Evolutionary conservation across 2,329 filamentous ascomycete genomes (phyloP).

Genomic region (Phaeosphaeriaceae sp.): DNA sequence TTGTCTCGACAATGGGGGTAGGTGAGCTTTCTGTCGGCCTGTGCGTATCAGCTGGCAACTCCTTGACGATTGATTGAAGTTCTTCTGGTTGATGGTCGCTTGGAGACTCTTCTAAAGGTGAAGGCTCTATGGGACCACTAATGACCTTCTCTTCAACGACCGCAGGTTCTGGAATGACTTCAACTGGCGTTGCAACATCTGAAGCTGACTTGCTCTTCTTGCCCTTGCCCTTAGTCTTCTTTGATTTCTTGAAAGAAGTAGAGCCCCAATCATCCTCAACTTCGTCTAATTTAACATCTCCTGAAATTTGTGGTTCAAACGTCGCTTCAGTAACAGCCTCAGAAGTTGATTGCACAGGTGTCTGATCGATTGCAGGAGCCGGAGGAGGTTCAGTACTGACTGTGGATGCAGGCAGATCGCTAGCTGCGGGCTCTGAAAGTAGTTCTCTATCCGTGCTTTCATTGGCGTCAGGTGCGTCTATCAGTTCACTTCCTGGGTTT

Average conservation of each 20-base stretch:
- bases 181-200: slow-evolving; percentile 14
- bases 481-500: too few species aligned
- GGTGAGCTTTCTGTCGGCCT: neutral
- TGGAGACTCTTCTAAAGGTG: slow-evolving; percentile 4
- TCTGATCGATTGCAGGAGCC: slow-evolving; percentile 9
- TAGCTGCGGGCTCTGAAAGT: neutral
- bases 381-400: neutral
- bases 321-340: slow-evolving; percentile 8
- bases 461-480: neutral
- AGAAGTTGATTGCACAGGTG: neutral
- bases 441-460: neutral
- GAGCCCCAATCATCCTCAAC: slow-evolving; percentile 20
- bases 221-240: slow-evolving; percentile 37
- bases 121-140: neutral
- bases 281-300: slow-evolving; percentile 10
- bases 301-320: slow-evolving; percentile 4
- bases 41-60: neutral
- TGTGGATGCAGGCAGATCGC: neutral
- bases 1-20: neutral
- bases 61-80: neutral
- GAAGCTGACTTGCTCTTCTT: slow-evolving; percentile 30
- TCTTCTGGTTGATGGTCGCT: neutral
- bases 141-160: slow-evolving; percentile 7
- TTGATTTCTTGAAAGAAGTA: slow-evolving; percentile 28
- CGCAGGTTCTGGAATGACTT: slow-evolving; percentile 4